Evolutionary conservation across 192 early-diverging fungal species (phyloP), one percentile per base, ranked within the genome.

Genomic region (Diversispora epigaea): DNA sequence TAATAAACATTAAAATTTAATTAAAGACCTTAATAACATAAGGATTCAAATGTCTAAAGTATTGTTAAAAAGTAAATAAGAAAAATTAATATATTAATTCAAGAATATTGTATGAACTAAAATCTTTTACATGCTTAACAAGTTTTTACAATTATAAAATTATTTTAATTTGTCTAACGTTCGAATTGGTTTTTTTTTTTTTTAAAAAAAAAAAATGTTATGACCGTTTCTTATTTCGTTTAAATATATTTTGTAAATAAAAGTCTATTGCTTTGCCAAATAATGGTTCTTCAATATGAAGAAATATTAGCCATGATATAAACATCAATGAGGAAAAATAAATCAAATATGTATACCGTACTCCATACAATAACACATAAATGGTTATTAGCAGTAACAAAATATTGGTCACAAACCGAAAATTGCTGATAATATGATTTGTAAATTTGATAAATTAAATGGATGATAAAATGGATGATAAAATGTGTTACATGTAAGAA

Each of bases 271-370:
- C 8, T 54, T 63, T 75, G 22, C 47, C 61, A 43, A 49, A 39
- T 49, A 40, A 63, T 65, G 73, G 65, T 22, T 47, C 54, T 55
- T 32, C 39, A 21, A 75, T 17, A 52, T 75, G 73, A 7, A 75
- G 46, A 54, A 65, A 17, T n/a, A 75, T 75, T 39, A 75, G 62
- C 73, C 73, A 75, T 17, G 73, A 40, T 21, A 75, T 41, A 52
- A 75, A 75, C 17, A 22, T 15, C 10, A 75, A 21, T 9, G 73
- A 75, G 1, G 47, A 65, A 54, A 75, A 75, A 43, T 75, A 75
- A 14, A 65, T 4, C 43, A 75, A 46, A 65, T 75, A 75, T 44
- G 73, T 75, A 25, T 75, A 75, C 43, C 73, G 41, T 32, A 75
- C 73, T 41, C 73, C 73, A 43, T 75, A 75, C 14, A 75, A 55